Evolutionary conservation across 805 yeast species (phyloP), one percentile per base, ranked within the genome.

Genomic region (Kluyveromyces starmeri): DNA sequence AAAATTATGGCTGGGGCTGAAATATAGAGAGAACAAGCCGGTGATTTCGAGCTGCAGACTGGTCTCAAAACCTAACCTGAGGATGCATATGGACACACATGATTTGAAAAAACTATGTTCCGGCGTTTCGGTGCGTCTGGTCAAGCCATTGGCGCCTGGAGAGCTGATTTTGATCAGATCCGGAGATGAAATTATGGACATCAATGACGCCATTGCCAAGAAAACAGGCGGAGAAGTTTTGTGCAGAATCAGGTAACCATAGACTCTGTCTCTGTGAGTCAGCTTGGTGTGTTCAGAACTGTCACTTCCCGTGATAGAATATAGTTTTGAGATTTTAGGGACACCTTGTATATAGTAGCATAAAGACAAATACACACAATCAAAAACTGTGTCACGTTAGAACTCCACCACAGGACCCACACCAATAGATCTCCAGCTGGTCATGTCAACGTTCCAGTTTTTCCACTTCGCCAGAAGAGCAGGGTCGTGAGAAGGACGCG

Each of bases 1-100:
- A 51, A 71, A 94, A 46, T 68, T 92, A 33, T 92, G 98, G 98
- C 58, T 92, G 14, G 94, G 88, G 2, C 65, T 92, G 55, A 92
- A 92, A 57, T 92, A 92, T 58, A 74, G 89, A 52, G 74, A 84
- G 44, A 75, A 79, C 51, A 65, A 68, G 45, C 80, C 96, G 0
- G 94, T 92, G 12, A 66, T 92, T 43, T 69, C 75, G 44, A 70
- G 74, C 36, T 73, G 86, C 48, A 68, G 73, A 20, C 66, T 89
- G 46, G 75, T 92, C 20, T 80, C 92, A 28, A 86, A 81, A 51
- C 97, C 98, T 25, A 83, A 79, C 50, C 70, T 89, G 53, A 70
- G 78, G 53, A 81, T 88, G 14, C 60, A 67, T 44, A 73, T 86
- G 47, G 61, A 70, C 2, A 60, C 67, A 14, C 66, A 70, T 1